A percentile compares a stretch with the other conserved stretches of the same genome.
These are phyloP conservation scores for Verbena officinalis DNA, from an alignment of 257 asterid species.

Conservation along the genomic window DNA sequence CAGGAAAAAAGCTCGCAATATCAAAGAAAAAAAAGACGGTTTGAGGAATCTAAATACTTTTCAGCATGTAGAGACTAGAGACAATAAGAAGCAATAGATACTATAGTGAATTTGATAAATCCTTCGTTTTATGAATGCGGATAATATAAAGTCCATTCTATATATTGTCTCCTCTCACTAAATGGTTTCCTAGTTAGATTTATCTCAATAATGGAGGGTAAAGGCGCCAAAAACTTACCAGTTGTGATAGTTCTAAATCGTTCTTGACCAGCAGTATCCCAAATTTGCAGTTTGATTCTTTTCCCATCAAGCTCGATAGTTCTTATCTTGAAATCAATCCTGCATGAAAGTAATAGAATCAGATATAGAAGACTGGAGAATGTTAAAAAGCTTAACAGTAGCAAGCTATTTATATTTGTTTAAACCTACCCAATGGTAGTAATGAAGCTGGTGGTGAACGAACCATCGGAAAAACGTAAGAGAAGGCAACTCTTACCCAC, in stretches of 20 bases:
- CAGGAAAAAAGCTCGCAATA: not conserved
- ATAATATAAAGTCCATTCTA: no score
- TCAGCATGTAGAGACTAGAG: not conserved
- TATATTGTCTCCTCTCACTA: no score
- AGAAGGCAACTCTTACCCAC: slow-evolving; percentile 99
- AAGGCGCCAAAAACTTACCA: slow-evolving; percentile 42
- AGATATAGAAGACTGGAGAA: slow-evolving; percentile 4
- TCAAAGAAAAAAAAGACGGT: not conserved
- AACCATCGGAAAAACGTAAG: slow-evolving; percentile 88
- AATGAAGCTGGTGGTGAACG: slow-evolving; percentile 79
- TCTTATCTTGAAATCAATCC: slow-evolving; percentile 88
- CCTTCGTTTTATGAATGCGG: no score
- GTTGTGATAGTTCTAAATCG: slow-evolving; percentile 83
- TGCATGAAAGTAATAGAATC: slow-evolving; percentile 27
- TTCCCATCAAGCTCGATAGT: slow-evolving; percentile 76
- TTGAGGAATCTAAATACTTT: not conserved
- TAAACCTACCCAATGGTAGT: slow-evolving; percentile 80
- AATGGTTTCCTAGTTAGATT: slow-evolving; percentile 4
- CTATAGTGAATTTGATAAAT: no score
- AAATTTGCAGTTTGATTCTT: slow-evolving; percentile 73
- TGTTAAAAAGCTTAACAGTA: not conserved
- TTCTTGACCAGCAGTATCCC: slow-evolving; percentile 95
- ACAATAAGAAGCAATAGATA: not conserved
- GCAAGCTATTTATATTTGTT: slow-evolving; percentile 18
- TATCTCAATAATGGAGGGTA: slow-evolving; percentile 6